Evolutionary conservation across 2,329 filamentous ascomycete species (phyloP), one percentile per base, ranked within the genome.

Genomic region (Fusarium torulosum): DNA sequence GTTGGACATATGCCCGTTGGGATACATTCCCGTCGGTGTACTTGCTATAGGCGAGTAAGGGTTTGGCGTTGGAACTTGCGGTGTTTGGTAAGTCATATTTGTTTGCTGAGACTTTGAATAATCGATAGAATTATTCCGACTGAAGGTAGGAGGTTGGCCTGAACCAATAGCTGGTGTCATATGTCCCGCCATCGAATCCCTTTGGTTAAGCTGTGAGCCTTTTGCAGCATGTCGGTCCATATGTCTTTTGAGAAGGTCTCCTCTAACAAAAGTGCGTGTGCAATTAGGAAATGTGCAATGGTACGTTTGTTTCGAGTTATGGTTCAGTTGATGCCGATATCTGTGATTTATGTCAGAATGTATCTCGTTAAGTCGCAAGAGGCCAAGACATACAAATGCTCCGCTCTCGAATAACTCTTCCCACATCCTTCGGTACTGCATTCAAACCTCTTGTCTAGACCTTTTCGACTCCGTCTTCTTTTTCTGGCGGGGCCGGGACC

Each of bases 321-420:
- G 96, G 77, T 99, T 99, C 71, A 98, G 82, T 80, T 98, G 94
- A 80, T 98, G 95, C 44, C 96, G 89, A 81, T 97, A 89, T 44
- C 88, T 90, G 63, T 20, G 35, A 45, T 40, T 10, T 29, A 15
- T 51, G 60, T 69, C 41, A 73, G 67, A 49, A 44, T 25, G 29
- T 29, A 25, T 25, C 19, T n/a, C 17, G 31, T 21, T 31, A 31
- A 38, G 25, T 40, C 38, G 40, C 46, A 47, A 21, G 23, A 79
- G 73, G 59, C 15, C 29, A 42, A 42, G 35, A 59, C 85, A 85
- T 87, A 97, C 82, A 99, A 83, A 82, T 99, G 96, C 80, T 98
- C 96, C 10, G 96, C 95, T 76, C 96, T 88, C 25, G 95, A 97
- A 78, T 99, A 99, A 76, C 91, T 96, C 84, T 97, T 99, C 40